Percentiles rank a stretch among this genome's conserved stretches.
These are phyloP conservation scores for Claviceps digitariae DNA, from an alignment of 2,329 filamentous ascomycete genomes.

Conservation along the genomic window DNA sequence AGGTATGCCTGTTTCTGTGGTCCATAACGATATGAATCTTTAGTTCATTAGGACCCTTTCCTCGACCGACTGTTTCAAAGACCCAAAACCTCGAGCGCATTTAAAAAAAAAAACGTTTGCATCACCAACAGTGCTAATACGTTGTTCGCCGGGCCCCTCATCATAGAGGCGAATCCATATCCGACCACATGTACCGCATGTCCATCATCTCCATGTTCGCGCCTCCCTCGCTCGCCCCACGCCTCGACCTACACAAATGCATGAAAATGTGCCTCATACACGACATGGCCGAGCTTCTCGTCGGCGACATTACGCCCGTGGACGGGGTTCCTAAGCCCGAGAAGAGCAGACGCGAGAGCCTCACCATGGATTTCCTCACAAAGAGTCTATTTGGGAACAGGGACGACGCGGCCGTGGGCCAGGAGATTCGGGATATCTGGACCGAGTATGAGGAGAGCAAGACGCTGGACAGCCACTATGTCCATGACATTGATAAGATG, in stretches of 20 bases:
- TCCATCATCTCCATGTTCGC: constrained; percentile 89
- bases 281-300: constrained; percentile 92
- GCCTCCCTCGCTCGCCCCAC: constrained; percentile 55
- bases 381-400: constrained; percentile 59
- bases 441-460: constrained; percentile 85
- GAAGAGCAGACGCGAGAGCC: constrained; percentile 75
- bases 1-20: constrained; percentile 23
- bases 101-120: neutral
- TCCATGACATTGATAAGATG: constrained; percentile 96
- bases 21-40: neutral
- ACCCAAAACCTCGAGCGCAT: too few species aligned
- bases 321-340: constrained; percentile 76
- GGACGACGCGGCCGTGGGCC: constrained; percentile 52
- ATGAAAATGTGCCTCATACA: constrained; percentile 93
- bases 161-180: constrained; percentile 69
- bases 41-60: too few species aligned
- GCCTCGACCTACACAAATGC: constrained; percentile 68
- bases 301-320: constrained; percentile 92
- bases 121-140: neutral
- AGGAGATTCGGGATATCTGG: constrained; percentile 69
- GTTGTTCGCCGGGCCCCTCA: too few species aligned
- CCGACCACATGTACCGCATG: constrained; percentile 99
- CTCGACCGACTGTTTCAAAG: too few species aligned
- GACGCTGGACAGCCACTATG: constrained; percentile 75
- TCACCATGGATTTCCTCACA: constrained; percentile 87